phyloP scores from a whole-genome alignment of 768 basidiomycete genomes.

The Psilocybe azurescens region DNA sequence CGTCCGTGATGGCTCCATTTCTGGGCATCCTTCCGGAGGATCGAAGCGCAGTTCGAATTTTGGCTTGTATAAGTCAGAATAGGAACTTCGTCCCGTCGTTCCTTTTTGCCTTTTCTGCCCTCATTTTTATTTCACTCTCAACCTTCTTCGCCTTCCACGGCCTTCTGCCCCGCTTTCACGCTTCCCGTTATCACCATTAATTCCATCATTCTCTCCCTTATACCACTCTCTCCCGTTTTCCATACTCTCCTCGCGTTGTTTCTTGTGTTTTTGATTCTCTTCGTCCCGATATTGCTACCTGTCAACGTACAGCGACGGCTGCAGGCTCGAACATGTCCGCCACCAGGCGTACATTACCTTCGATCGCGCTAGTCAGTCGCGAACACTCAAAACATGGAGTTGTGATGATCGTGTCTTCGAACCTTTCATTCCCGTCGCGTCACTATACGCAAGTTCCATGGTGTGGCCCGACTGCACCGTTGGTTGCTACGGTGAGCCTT shows the following conservation, averaged over 20 bases:
- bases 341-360: slow-evolving; percentile 8
- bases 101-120: not conserved
- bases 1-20: slow-evolving; percentile 13
- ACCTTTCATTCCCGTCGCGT: slow-evolving; percentile 13
- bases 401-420: slow-evolving; percentile 8
- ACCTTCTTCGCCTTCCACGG: not conserved
- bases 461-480: slow-evolving; percentile 3
- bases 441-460: slow-evolving; percentile 9
- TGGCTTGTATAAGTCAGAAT: not conserved
- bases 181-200: not conserved
- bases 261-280: slow-evolving; percentile 7
- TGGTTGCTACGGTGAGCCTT: slow-evolving; percentile 5
- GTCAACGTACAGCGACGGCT: not conserved
- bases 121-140: not conserved
- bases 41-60: slow-evolving; percentile 17
- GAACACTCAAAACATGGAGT: not conserved
- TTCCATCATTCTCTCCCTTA: slow-evolving; percentile 10
- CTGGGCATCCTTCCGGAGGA: not conserved
- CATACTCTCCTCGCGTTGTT: slow-evolving; percentile 1
- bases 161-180: too few species aligned
- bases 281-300: slow-evolving; percentile 4
- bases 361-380: slow-evolving; percentile 5
- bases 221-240: slow-evolving; percentile 6
- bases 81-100: slow-evolving; percentile 4
- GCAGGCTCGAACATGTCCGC: slow-evolving; percentile 8